Conservation (phyloP, 129 eudicot species). For the carrot (Daucus carota) region DH1_v3.0 NC_030382.2:58884001-58884500, state of each 20-base stretch:
- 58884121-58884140: constrained; percentile 72
- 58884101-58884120: constrained; percentile 32
- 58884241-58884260: constrained; percentile 22
- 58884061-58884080: background rate
- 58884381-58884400: background rate
- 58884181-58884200: constrained; percentile 77
- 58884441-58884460: constrained; percentile 24
- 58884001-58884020: too few relatives aligned
- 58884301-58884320: background rate
- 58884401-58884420: background rate
- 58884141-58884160: constrained; percentile 95
- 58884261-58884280: constrained; percentile 19
- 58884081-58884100: background rate
- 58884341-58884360: background rate
- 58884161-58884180: constrained; percentile 92
- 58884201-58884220: constrained; percentile 96
- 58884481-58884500: background rate
- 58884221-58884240: constrained; percentile 39
- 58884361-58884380: background rate
- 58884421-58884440: constrained; percentile 31
- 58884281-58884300: background rate
- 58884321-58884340: constrained; percentile 4
- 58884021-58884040: background rate
- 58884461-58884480: background rate
- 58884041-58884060: background rate